These are phyloP conservation scores for Penicillium bialowiezense DNA, from an alignment of 495 filamentous ascomycete species.

Conservation along the genomic window DNA sequence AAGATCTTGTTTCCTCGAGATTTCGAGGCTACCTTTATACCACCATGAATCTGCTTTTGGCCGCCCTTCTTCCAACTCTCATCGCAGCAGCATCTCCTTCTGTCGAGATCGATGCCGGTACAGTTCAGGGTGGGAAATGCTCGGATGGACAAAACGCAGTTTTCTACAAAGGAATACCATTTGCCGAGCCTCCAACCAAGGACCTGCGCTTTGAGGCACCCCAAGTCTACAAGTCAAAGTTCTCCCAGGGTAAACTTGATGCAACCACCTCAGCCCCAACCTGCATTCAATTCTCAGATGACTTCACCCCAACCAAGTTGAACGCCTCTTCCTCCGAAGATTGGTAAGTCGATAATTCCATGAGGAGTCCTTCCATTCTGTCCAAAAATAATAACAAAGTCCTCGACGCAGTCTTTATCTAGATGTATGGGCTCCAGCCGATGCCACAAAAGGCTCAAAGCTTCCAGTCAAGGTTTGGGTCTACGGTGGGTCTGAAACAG, in stretches of 20 bases:
- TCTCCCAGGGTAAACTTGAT: slow-evolving; percentile 10
- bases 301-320: neutral
- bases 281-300: slow-evolving; percentile 30
- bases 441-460: slow-evolving; percentile 29
- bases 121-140: slow-evolving; percentile 9
- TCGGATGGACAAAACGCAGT: slow-evolving; percentile 29
- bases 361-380: neutral
- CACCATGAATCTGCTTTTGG: slow-evolving; percentile 24
- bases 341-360: slow-evolving; percentile 17
- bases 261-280: slow-evolving; percentile 17
- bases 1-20: neutral
- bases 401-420: slow-evolving; percentile 13
- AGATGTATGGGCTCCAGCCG: slow-evolving; percentile 22
- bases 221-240: slow-evolving; percentile 5
- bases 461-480: slow-evolving; percentile 41
- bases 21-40: neutral
- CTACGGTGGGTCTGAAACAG: slow-evolving; percentile 29
- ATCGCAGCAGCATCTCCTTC: slow-evolving; percentile 8
- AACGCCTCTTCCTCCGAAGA: slow-evolving; percentile 26
- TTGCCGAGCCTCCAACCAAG: slow-evolving; percentile 24
- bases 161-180: slow-evolving; percentile 27
- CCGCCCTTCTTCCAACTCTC: slow-evolving; percentile 2
- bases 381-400: neutral
- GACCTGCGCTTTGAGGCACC: slow-evolving; percentile 21
- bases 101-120: slow-evolving; percentile 7